phyloP scores from a whole-genome alignment of 345 rosid genomes.

The Salix brachista region DNA sequence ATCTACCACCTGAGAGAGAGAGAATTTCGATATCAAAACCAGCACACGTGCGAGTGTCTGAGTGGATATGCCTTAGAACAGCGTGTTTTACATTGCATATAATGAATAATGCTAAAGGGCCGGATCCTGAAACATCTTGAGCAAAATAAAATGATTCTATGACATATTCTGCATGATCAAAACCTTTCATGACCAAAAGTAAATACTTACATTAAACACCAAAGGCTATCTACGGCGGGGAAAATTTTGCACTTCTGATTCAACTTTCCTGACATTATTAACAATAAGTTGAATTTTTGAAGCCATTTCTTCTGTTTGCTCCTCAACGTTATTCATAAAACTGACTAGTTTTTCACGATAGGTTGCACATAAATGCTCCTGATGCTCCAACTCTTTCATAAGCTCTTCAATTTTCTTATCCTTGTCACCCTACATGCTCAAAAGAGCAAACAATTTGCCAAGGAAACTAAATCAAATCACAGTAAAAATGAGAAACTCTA shows the following conservation, averaged over 20 bases:
- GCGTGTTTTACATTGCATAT: neutral
- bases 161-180: neutral
- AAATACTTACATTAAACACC: conserved; percentile 4
- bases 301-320: conserved; percentile 56
- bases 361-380: conserved; percentile 45
- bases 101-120: neutral
- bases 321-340: conserved; percentile 54
- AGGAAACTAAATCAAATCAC: neutral
- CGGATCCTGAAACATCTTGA: neutral
- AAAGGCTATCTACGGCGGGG: conserved; percentile 28
- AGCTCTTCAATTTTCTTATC: conserved; percentile 67
- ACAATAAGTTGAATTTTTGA: conserved; percentile 50
- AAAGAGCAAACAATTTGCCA: conserved; percentile 1
- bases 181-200: neutral
- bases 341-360: conserved; percentile 49
- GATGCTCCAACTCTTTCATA: conserved; percentile 46
- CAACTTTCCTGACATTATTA: conserved; percentile 50
- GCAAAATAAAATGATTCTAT: conserved; percentile 1
- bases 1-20: too few species aligned
- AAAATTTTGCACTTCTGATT: conserved; percentile 41
- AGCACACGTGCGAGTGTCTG: too few species aligned
- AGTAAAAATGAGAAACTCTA: neutral
- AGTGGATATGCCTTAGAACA: too few species aligned
- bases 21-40: too few species aligned
- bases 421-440: conserved; percentile 54